phyloP scores from a whole-genome alignment of 768 basidiomycete genomes.

The Coprinellus aureogranulatus region DNA sequence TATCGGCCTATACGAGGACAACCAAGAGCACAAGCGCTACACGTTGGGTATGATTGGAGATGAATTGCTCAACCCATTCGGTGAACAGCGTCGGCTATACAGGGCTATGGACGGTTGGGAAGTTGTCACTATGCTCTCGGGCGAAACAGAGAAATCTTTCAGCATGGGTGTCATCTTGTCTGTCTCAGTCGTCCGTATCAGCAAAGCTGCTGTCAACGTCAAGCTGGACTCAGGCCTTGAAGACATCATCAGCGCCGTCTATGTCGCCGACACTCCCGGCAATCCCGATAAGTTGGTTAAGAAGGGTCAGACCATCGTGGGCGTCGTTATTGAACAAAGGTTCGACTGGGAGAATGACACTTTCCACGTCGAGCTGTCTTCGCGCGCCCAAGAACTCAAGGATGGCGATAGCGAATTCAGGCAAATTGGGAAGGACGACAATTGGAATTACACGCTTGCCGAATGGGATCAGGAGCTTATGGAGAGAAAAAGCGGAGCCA shows the following conservation, averaged over 20 bases:
- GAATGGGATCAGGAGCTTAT: conserved; percentile 71
- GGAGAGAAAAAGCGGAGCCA: conserved; percentile 84
- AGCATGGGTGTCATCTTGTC: conserved; percentile 79
- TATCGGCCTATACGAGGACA: conserved; percentile 80
- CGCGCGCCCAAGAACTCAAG: conserved; percentile 59
- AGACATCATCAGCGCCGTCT: conserved; percentile 64
- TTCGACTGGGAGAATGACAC: conserved; percentile 57
- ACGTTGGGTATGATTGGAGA: conserved; percentile 85
- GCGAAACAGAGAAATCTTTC: conserved; percentile 81
- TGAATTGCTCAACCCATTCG: conserved; percentile 79
- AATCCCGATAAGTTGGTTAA: conserved; percentile 52
- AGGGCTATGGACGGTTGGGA: conserved; percentile 68
- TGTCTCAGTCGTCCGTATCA: conserved; percentile 60
- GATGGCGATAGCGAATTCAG: conserved; percentile 64
- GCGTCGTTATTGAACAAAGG: conserved; percentile 72
- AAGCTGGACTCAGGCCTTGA: conserved; percentile 94
- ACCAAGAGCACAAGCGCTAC: conserved; percentile 83
- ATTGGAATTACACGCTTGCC: conserved; percentile 64
- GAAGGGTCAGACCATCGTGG: conserved; percentile 79
- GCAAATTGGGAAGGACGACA: conserved; percentile 54
- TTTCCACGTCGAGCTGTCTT: conserved; percentile 73
- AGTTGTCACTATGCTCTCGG: conserved; percentile 91
- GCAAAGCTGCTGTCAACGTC: conserved; percentile 51
- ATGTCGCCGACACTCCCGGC: conserved; percentile 50
- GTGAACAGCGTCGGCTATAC: conserved; percentile 71